Evolutionary conservation across 805 yeast genomes (phyloP).

Genomic region (Teunomyces funiuensis): DNA sequence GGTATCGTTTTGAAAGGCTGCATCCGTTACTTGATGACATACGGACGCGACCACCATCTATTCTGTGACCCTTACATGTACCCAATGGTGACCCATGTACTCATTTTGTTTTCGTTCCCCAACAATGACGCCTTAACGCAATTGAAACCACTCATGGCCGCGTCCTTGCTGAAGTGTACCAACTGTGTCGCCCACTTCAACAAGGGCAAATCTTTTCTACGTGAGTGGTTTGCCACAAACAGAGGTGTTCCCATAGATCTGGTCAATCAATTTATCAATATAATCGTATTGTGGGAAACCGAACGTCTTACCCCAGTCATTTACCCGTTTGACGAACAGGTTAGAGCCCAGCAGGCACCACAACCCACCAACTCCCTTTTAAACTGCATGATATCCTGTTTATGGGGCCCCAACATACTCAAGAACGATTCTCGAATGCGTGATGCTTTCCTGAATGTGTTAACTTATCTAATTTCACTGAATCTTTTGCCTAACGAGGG

Average conservation of each 20-base stretch:
- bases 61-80: conserved; percentile 55
- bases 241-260: conserved; percentile 41
- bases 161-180: conserved; percentile 48
- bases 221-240: conserved; percentile 50
- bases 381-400: conserved; percentile 2
- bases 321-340: conserved; percentile 6
- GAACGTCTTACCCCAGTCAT: conserved; percentile 12
- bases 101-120: conserved; percentile 62
- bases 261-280: conserved; percentile 30
- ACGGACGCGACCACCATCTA: conserved; percentile 38
- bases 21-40: conserved; percentile 20
- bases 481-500: neutral
- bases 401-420: conserved; percentile 10
- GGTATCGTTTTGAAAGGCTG: conserved; percentile 26
- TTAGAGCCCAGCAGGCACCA: neutral
- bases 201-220: conserved; percentile 49
- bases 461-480: neutral
- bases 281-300: conserved; percentile 39
- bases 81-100: conserved; percentile 51
- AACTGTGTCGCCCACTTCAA: conserved; percentile 56
- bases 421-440: conserved; percentile 4
- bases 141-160: conserved; percentile 39
- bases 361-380: neutral
- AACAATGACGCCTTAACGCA: conserved; percentile 46
- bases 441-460: conserved; percentile 6